These are phyloP conservation scores for Martiniozyma abietophila DNA, from an alignment of 805 yeast genomes.

Conservation along the genomic window DNA sequence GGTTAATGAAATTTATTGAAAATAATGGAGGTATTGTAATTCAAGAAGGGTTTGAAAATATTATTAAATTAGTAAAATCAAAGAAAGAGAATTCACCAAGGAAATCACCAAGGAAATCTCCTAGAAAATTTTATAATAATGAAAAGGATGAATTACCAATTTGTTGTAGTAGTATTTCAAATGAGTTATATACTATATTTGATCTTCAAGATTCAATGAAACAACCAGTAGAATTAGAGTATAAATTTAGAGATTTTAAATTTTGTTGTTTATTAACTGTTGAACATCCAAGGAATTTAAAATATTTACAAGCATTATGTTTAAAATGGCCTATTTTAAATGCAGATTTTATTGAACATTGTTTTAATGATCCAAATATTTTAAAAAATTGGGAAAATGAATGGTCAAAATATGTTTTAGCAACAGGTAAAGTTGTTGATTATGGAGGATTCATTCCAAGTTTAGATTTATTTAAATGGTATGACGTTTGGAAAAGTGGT, in stretches of 20 bases:
- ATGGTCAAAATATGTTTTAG: slow-evolving; percentile 52
- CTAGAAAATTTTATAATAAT: background rate
- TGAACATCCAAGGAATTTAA: slow-evolving; percentile 53
- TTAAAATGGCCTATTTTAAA: slow-evolving; percentile 83
- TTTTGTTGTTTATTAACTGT: slow-evolving; percentile 64
- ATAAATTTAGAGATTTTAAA: slow-evolving; percentile 15
- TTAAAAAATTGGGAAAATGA: slow-evolving; percentile 20
- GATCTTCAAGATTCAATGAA: background rate
- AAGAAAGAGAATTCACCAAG: background rate
- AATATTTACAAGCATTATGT: slow-evolving; percentile 68
- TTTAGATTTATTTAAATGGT: slow-evolving; percentile 36
- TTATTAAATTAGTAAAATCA: slow-evolving; percentile 4
- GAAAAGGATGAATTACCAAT: background rate
- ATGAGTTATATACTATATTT: background rate
- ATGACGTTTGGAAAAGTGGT: slow-evolving; percentile 28
- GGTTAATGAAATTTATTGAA: slow-evolving; percentile 5
- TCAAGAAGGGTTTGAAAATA: slow-evolving; percentile 8
- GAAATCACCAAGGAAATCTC: background rate
- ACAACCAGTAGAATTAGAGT: background rate
- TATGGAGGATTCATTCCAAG: slow-evolving; percentile 26
- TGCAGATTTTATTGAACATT: slow-evolving; percentile 43
- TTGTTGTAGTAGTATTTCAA: no score
- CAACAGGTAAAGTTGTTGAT: slow-evolving; percentile 53
- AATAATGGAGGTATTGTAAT: slow-evolving; percentile 9
- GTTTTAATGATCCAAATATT: slow-evolving; percentile 23